Evolutionary conservation across 306 rosid species (phyloP).

Genomic region (Gillenia trifoliata): DNA sequence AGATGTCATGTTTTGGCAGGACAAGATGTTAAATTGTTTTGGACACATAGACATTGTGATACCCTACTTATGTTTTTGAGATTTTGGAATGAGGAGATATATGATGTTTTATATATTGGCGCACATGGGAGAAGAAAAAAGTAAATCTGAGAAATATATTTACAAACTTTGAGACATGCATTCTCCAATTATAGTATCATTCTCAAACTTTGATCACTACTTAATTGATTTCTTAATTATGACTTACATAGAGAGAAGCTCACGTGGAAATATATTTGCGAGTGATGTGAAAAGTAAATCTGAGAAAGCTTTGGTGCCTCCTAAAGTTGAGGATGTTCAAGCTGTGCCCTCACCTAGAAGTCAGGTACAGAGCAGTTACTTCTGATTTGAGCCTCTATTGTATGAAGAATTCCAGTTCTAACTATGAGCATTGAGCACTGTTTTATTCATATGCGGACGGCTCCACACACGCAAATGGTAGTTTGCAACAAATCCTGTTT

Average conservation of each 20-base stretch:
- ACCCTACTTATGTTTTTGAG: background rate
- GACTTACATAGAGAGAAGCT: constrained; percentile 22
- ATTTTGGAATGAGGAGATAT: background rate
- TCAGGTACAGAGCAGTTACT: constrained; percentile 43
- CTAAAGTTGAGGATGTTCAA: constrained; percentile 38
- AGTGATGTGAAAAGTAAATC: constrained; percentile 15
- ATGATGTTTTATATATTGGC: background rate
- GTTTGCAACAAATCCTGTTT: background rate
- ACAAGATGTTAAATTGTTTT: background rate
- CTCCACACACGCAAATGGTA: background rate
- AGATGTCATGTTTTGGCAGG: background rate
- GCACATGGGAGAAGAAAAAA: too few species aligned
- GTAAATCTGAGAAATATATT: too few species aligned
- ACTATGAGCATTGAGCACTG: background rate
- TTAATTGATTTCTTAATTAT: constrained; percentile 6
- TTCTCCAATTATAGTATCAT: background rate
- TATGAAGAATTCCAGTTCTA: background rate
- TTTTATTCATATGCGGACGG: background rate
- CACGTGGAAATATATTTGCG: constrained; percentile 15
- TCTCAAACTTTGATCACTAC: background rate
- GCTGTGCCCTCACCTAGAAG: constrained; percentile 28
- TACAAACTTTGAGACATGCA: too few species aligned
- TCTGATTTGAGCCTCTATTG: background rate
- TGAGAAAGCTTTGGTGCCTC: constrained; percentile 29
- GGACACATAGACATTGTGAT: background rate